Base-by-base conservation (phyloP, 2,329 filamentous ascomycete species). In the Colletotrichum sp. region DNA sequence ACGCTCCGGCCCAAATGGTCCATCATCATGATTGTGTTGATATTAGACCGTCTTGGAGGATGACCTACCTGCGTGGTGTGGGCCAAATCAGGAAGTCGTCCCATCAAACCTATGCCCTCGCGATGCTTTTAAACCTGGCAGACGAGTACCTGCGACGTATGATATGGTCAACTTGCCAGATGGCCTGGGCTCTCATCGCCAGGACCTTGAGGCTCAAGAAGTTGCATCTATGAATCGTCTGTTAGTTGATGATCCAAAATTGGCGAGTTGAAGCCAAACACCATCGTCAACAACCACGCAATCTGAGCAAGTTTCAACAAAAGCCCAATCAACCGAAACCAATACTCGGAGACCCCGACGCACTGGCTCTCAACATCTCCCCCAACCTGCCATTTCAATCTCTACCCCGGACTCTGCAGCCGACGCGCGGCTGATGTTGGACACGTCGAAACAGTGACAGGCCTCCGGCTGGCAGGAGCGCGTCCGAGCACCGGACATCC, bases 401-500 rank as follows among this genome's bases (percentile, higher is more conserved):
- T 22, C 11, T 44, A 36, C 27, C 59, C 13, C 68, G 60, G 59
- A 65, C 55, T 39, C 22, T 71, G 28, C 30, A 36, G 16, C 34
- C 13, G 57, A 59, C 44, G 57, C 64, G 64, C 59, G 69, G 70
- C 64, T 60, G 64, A 60, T 32, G 39, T 59, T 44, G 15, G 19
- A 16, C 16, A 22, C 27, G 15, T 11, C 63, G 32, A 65, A 68
- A 75, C 64, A 9, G 44, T 39, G 39, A 68, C 44, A 73, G 44
- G 34, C 39, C 64, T 44, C 30, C 30, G 7, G 25, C n/a, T 59
- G 34, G 57, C 64, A 30, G 57, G n/a, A 68, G 57, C 57, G 44
- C 30, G 73, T 52, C 70, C 63, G 34, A 73, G 70, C 73, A 73
- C 48, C 70, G 34, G 64, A 61, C 64, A 65, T 65, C 48, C 64